A percentile compares a stretch with the other conserved stretches of the same genome.
Evolutionary conservation across 1,284 basidiomycete species (phyloP).

Genomic region (Entoloma clypeatum): DNA sequence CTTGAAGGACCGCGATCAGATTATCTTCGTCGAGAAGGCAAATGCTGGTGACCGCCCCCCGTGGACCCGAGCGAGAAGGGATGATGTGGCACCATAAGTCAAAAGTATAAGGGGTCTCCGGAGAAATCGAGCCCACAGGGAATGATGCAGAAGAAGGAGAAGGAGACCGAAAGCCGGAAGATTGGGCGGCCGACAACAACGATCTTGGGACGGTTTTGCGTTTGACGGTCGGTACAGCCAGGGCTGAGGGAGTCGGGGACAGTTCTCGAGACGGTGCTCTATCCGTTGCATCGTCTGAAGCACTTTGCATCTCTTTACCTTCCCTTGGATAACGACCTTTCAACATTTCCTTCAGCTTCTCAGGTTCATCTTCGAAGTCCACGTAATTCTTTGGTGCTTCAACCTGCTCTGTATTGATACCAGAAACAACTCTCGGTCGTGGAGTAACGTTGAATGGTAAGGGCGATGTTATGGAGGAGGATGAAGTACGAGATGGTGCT

Average conservation of each 20-base stretch:
- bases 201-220: slow-evolving; percentile 36
- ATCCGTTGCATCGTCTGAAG: slow-evolving; percentile 18
- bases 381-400: slow-evolving; percentile 73
- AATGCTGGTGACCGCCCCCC: slow-evolving; percentile 42
- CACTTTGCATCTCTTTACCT: slow-evolving; percentile 25
- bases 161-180: too few relatives aligned
- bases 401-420: slow-evolving; percentile 60
- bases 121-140: slow-evolving; percentile 28
- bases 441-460: slow-evolving; percentile 36
- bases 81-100: slow-evolving; percentile 48
- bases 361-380: slow-evolving; percentile 75
- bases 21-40: slow-evolving; percentile 38
- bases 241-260: slow-evolving; percentile 25
- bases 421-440: slow-evolving; percentile 61
- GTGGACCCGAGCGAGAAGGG: slow-evolving; percentile 39
- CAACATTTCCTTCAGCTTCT: slow-evolving; percentile 66
- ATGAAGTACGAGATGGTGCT: slow-evolving; percentile 35
- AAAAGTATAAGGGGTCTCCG: slow-evolving; percentile 27
- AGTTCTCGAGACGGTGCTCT: slow-evolving; percentile 19
- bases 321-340: slow-evolving; percentile 49
- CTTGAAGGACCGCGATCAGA: slow-evolving; percentile 49
- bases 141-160: slow-evolving; percentile 36
- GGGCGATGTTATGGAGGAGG: slow-evolving; percentile 28
- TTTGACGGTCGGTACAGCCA: slow-evolving; percentile 19
- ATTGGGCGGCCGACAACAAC: slow-evolving; percentile 42